phyloP scores from a whole-genome alignment of 768 basidiomycete genomes.

The Lactifluus pinguis region DNA sequence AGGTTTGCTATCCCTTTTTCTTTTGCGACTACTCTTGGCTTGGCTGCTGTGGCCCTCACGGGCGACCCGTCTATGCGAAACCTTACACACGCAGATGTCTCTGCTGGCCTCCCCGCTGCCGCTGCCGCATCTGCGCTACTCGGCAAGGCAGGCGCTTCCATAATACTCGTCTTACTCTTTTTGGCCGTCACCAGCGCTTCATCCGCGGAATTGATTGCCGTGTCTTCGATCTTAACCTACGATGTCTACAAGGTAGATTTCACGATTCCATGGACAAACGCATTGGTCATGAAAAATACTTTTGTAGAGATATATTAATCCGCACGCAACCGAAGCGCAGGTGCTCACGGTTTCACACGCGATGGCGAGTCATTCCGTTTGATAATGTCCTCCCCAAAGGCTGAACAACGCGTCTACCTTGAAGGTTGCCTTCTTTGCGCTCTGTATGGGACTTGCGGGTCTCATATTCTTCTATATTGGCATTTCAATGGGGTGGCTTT shows the following conservation, averaged over 20 bases:
- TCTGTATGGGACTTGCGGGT: slow-evolving; percentile 77
- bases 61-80: slow-evolving; percentile 44
- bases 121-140: slow-evolving; percentile 78
- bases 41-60: slow-evolving; percentile 79
- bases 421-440: slow-evolving; percentile 58
- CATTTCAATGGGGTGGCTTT: slow-evolving; percentile 90
- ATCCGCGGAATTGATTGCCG: slow-evolving; percentile 86
- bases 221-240: slow-evolving; percentile 75
- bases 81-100: slow-evolving; percentile 55
- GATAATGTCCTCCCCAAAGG: neutral
- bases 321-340: slow-evolving; percentile 64
- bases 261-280: neutral
- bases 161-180: slow-evolving; percentile 75
- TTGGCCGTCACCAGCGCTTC: slow-evolving; percentile 81
- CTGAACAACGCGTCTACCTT: neutral
- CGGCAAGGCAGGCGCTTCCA: slow-evolving; percentile 69
- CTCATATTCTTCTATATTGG: slow-evolving; percentile 86
- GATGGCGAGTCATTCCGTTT: slow-evolving; percentile 35
- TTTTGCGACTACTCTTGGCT: slow-evolving; percentile 80
- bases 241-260: slow-evolving; percentile 66
- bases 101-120: slow-evolving; percentile 81
- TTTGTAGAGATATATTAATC: slow-evolving; percentile 66
- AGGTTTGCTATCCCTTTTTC: slow-evolving; percentile 83
- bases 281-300: neutral
- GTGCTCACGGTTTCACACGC: slow-evolving; percentile 60